Evolutionary conservation across 1,139 yeast species (phyloP), one percentile per base, ranked within the genome.

Genomic region (Debaryomyces sp.): DNA sequence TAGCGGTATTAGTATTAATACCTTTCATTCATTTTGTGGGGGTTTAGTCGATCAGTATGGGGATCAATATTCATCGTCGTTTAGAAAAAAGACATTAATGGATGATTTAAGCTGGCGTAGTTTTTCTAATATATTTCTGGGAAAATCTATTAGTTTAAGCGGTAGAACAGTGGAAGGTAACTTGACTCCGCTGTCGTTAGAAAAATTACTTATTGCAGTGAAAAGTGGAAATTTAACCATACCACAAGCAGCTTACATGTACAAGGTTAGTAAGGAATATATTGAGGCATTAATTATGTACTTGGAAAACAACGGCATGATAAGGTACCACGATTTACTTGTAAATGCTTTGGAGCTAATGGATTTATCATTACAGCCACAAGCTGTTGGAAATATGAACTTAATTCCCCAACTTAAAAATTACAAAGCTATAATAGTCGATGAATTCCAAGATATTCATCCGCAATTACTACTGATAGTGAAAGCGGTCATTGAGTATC

Each of bases 391-490:
- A 6, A 32, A 37, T 5, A 39, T 45, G 7, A 45, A 45, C 18
- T 50, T 50, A 46, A 66, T 73, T 10, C 61, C 64, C 0, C 64
- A 60, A 33, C 44, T 75, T 27, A 52, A 58, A 6, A 55, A 58
- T 13, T 68, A 66, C 46, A 66, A 65, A 49, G 75, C 64, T 4
- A 70, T 87, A 0, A 63, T 88, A 0, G 82, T 87, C 10, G 96
- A 88, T 64, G 96, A 88, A 63, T 85, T 84, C 59, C 95, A 88
- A 61, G 96, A 88, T 63, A 74, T 86, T 64, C 79, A 83, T 53
- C 75, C 77, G 0, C 71, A 70, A n/a, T 68, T 86, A 23, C 60
- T 80, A 41, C 68, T 72, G 10, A 62, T 87, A 5, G 63, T 86
- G 4, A 61, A 67, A 41, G 58, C 63, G 1, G 61, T 85, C 4